Conservation (phyloP, 176 grass and related monocot species). For the Rhynchospora tenuis region DNA sequence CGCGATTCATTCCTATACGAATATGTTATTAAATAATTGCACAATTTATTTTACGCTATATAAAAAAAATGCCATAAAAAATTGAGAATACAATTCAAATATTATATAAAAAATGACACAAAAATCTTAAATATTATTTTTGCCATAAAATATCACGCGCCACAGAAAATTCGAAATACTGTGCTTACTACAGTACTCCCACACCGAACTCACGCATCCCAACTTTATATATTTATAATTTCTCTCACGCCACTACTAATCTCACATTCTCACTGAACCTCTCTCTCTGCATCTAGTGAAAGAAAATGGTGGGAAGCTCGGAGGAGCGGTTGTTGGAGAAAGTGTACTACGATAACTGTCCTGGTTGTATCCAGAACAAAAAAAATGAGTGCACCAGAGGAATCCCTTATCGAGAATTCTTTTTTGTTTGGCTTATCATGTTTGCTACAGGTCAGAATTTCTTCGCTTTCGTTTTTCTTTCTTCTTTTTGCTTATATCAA, state of each 20-base stretch:
- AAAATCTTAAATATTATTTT: no score
- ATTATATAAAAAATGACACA: no score
- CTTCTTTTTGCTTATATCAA: neutral
- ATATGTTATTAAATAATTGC: no score
- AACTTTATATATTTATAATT: neutral
- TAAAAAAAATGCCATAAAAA: no score
- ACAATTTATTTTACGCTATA: no score
- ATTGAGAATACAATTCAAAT: no score
- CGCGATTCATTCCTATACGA: no score
- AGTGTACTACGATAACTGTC: conserved; percentile 40
- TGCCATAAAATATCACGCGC: no score
- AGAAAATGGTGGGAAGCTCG: neutral
- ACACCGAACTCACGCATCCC: no score
- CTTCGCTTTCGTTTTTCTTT: neutral
- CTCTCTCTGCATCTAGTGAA: neutral
- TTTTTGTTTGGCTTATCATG: conserved; percentile 45
- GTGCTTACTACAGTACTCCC: no score
- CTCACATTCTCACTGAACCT: neutral
- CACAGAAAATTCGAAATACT: no score
- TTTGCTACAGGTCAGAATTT: conserved; percentile 40
- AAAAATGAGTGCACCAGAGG: conserved; percentile 35
- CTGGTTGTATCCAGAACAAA: conserved; percentile 39
- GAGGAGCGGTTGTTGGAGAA: neutral
- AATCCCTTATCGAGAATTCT: conserved; percentile 49
- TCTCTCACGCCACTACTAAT: neutral